phyloP scores from a whole-genome alignment of 768 basidiomycete genomes.

The Rhizopogon vesiculosus region DNA sequence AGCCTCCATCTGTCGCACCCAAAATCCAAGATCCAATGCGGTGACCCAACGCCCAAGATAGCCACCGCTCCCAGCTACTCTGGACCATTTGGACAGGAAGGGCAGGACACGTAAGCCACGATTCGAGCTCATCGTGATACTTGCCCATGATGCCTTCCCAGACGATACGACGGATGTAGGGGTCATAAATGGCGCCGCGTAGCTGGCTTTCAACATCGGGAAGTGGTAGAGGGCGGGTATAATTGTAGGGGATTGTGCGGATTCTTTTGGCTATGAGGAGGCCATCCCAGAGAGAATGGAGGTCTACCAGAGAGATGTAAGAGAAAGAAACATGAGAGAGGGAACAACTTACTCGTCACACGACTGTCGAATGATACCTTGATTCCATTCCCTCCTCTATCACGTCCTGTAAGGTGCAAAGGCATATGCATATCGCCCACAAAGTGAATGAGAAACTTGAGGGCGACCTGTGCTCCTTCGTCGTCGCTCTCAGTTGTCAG shows the following conservation, averaged over 20 bases:
- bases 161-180: slow-evolving; percentile 81
- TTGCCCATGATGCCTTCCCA: slow-evolving; percentile 75
- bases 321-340: not conserved
- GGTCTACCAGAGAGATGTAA: slow-evolving; percentile 37
- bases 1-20: slow-evolving; percentile 16
- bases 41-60: slow-evolving; percentile 10
- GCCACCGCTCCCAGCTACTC: slow-evolving; percentile 26
- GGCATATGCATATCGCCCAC: slow-evolving; percentile 93
- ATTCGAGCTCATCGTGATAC: slow-evolving; percentile 54
- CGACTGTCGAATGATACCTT: slow-evolving; percentile 72
- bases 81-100: slow-evolving; percentile 3
- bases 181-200: slow-evolving; percentile 79
- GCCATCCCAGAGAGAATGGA: slow-evolving; percentile 88
- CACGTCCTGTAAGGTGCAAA: slow-evolving; percentile 83
- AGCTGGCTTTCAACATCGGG: slow-evolving; percentile 61
- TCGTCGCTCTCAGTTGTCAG: slow-evolving; percentile 10
- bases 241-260: slow-evolving; percentile 69
- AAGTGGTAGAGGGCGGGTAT: slow-evolving; percentile 68
- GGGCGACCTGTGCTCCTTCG: slow-evolving; percentile 62
- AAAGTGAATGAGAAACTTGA: slow-evolving; percentile 93
- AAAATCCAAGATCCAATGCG: slow-evolving; percentile 10
- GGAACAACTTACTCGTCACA: slow-evolving; percentile 53
- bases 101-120: slow-evolving; percentile 69
- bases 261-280: slow-evolving; percentile 80
- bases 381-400: slow-evolving; percentile 82